Evolutionary conservation across 2,329 filamentous ascomycete species (phyloP), one percentile per base, ranked within the genome.

Genomic region (Didymella pinodella): DNA sequence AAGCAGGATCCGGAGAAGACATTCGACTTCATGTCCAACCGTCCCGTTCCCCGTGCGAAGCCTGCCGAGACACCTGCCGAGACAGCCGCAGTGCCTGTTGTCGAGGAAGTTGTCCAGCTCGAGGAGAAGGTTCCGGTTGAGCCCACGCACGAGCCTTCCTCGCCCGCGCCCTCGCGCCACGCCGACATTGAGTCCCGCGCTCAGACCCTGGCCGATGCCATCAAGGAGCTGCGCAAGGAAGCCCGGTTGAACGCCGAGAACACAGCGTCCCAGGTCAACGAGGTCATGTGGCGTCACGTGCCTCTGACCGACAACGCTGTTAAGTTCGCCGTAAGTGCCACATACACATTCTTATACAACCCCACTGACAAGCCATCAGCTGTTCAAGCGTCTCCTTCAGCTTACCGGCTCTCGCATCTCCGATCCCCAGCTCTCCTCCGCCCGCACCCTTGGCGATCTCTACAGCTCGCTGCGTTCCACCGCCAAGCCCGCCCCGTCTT

Each of bases 371-470:
- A 51, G 61, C 72, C 16, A 31, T 22, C 66, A 97, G 93, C 84
- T 95, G 65, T 81, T 88, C 70, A 96, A 97, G 80, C 89, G 92
- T 59, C 81, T 93, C 61, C 87, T 90, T 75, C 90, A 95, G 75
- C 83, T 96, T 60, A 93, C 90, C n/a, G 91, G 92, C 61, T 86
- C 88, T 61, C 85, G 86, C 59, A 82, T 97, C 65, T 83, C 90
- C 16, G 94, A 97, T 77, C 81, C 86, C 46, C 84, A 85, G 65
- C 84, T 96, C 22, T 69, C 74, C 43, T 64, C 67, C 16, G 62
- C 73, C 53, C 65, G 63, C 26, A 79, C 76, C 11, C 70, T 81
- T 16, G 69, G 66, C 26, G 74, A 77, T 44, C 67, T 82, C 14
- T 78, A 77, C 59, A 62, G 69, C 25, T 65, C 72, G 28, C 70